These are phyloP conservation scores for Vigna unguiculata DNA, from an alignment of 306 rosid species.

Conservation along the genomic window DNA sequence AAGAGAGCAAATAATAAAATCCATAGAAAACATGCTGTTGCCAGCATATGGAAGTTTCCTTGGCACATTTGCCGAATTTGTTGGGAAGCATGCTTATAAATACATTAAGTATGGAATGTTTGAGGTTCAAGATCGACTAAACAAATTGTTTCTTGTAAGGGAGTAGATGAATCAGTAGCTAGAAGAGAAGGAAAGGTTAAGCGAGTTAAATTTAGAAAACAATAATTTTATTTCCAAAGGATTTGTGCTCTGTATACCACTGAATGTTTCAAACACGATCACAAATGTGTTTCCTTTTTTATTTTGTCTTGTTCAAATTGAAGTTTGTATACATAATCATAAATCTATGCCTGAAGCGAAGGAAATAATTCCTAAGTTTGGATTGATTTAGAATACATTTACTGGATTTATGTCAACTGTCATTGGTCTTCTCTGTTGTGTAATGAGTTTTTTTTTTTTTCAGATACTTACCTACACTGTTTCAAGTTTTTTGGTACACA, in stretches of 20 bases:
- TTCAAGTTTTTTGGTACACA: background rate
- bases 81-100: background rate
- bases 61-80: conserved; percentile 50
- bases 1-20: conserved; percentile 58
- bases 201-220: background rate
- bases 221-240: background rate
- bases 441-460: background rate
- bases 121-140: background rate
- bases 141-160: background rate
- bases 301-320: background rate
- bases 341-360: background rate
- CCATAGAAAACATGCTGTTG: conserved; percentile 51
- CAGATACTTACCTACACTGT: background rate
- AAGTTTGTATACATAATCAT: background rate
- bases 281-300: background rate
- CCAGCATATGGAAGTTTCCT: conserved; percentile 69
- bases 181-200: background rate
- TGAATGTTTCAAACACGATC: background rate
- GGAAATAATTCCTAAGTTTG: background rate
- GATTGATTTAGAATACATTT: background rate
- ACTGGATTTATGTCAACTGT: background rate
- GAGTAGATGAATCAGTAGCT: background rate
- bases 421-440: background rate
- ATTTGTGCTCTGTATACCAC: background rate
- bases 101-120: conserved; percentile 13